These are phyloP conservation scores for Cystobasidium tubakii DNA, from an alignment of 768 basidiomycete genomes.

Conservation along the genomic window DNA sequence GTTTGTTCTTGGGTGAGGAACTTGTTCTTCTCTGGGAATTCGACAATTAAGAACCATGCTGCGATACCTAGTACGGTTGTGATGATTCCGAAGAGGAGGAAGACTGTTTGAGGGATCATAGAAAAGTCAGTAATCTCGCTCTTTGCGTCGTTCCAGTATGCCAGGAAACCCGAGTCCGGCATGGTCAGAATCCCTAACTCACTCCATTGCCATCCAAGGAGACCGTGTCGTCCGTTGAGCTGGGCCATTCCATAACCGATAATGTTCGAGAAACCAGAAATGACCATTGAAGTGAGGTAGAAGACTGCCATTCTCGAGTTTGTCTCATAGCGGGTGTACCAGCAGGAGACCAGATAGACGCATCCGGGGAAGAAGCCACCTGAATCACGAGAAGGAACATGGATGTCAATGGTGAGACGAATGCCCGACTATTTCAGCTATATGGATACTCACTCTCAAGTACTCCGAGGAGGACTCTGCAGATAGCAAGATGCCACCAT, in stretches of 20 bases:
- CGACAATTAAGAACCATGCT: constrained; percentile 44
- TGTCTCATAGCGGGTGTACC: constrained; percentile 48
- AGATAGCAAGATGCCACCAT: constrained; percentile 46
- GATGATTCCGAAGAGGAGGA: constrained; percentile 45
- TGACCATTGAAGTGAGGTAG: constrained; percentile 48
- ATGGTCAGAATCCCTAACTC: no score
- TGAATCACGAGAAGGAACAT: constrained; percentile 42
- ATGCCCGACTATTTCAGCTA: neutral
- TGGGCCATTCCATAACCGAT: constrained; percentile 37
- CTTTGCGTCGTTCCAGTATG: no score
- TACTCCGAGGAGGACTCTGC: constrained; percentile 46
- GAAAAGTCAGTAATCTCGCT: no score
- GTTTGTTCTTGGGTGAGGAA: constrained; percentile 47
- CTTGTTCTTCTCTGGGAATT: constrained; percentile 49
- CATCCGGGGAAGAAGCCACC: constrained; percentile 41
- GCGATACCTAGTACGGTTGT: constrained; percentile 44
- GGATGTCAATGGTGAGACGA: neutral
- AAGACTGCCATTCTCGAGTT: constrained; percentile 45
- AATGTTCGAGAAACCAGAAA: constrained; percentile 47
- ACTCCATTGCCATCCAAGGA: constrained; percentile 46
- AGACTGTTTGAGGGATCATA: no score
- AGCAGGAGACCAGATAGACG: constrained; percentile 39
- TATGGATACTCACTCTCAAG: constrained; percentile 42
- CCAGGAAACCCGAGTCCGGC: no score
- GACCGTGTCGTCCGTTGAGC: constrained; percentile 35